Percentiles rank a stretch among this genome's conserved stretches.
Conservation (phyloP, 306 rosid genomes). For the Ziziphus jujuba region DNA sequence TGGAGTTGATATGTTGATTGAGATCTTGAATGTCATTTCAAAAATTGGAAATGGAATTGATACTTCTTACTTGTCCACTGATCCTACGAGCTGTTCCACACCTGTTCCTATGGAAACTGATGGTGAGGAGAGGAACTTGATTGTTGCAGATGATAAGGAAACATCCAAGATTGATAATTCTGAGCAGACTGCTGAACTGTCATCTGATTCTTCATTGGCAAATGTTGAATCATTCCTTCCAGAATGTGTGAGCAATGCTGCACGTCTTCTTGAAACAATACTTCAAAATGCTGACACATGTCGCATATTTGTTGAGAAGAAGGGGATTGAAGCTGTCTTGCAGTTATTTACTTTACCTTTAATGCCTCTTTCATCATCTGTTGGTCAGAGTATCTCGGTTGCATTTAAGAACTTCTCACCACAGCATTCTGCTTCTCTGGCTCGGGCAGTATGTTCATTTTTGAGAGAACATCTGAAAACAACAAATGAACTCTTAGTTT, state of each 20-base stretch:
- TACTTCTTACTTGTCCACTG: conserved; percentile 44
- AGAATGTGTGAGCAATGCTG: conserved; percentile 81
- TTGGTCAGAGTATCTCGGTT: conserved; percentile 84
- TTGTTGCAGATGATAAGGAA: conserved; percentile 51
- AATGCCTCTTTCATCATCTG: conserved; percentile 73
- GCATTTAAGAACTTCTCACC: conserved; percentile 95
- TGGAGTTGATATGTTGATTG: conserved; percentile 95
- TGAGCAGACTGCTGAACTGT: conserved; percentile 62
- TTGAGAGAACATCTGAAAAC: conserved; percentile 81
- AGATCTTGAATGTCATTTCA: conserved; percentile 64
- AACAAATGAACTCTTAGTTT: conserved; percentile 76
- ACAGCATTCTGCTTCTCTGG: conserved; percentile 89
- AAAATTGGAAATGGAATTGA: conserved; percentile 77
- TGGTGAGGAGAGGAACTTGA: conserved; percentile 60
- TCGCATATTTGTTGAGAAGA: conserved; percentile 91
- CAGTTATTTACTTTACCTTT: conserved; percentile 79
- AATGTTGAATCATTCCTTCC: conserved; percentile 78
- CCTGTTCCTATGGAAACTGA: conserved; percentile 96
- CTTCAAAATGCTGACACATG: conserved; percentile 98
- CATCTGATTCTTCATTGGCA: conserved; percentile 48
- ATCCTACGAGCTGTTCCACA: conserved; percentile 56
- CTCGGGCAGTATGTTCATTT: conserved; percentile 82
- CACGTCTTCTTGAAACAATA: conserved; percentile 89
- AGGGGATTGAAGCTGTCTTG: conserved; percentile 91
- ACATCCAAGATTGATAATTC: conserved; percentile 51